Evolutionary conservation across 495 filamentous ascomycete genomes (phyloP), one percentile per base, ranked within the genome.

Genomic region (Beverwykella pulmonaria): DNA sequence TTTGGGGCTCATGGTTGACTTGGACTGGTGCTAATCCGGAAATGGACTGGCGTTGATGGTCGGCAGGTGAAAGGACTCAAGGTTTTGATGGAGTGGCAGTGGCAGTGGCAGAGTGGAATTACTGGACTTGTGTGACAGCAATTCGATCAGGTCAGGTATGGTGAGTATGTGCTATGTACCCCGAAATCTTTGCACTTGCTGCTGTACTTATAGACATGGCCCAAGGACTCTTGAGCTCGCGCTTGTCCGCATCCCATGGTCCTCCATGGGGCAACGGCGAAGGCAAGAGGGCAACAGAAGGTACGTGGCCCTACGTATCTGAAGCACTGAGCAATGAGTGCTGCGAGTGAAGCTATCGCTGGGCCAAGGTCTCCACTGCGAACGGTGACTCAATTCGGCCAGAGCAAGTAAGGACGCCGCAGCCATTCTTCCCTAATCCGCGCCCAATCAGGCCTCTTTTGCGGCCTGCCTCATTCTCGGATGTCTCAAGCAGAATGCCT

Each of bases 361-460:
- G 39, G 8, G 8, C 17, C n/a, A 50, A 12, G 10, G 19, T 34
- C n/a, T 25, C 44, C 44, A 47, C 44, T 7, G n/a, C 20, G 7
- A 25, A 55, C 59, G 65, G 65, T 62, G 65, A 62, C 59, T 68
- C 44, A 59, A 63, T 26, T 15, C 44, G 65, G 65, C 39, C 50
- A n/a, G 34, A 22, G 20, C 53, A 41, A 56, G 25, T 19, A 14
- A 53, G 32, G 25, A 29, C 29, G 5, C 29, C 25, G 10, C 14
- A 29, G 27, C 53, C 61, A 29, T 22, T 41, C n/a, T 44, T 34
- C 47, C 15, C 50, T 30, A 32, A 39, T n/a, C 58, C 53, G 50
- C 10, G 23, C 20, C 63, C 63, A 66, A 60, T 66, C 46, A 60
- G 32, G 55, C 19, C 50, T 12, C 22, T 9, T 32, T 17, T 30